These are phyloP conservation scores for Trichoderma asperelloides DNA, from an alignment of 495 filamentous ascomycete genomes.

Conservation along the genomic window DNA sequence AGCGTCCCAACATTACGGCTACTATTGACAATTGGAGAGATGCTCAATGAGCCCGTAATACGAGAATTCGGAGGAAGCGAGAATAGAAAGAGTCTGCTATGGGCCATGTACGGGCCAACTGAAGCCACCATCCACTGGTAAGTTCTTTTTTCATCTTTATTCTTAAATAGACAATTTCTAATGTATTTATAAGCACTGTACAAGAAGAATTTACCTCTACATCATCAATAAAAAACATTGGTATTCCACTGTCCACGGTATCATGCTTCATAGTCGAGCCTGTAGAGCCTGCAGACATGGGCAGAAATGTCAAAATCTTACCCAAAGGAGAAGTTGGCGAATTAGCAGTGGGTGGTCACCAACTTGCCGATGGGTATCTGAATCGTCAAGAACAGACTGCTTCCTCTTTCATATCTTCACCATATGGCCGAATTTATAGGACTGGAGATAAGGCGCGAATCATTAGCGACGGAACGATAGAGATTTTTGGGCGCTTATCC, in stretches of 20 bases:
- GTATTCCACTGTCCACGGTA: slow-evolving; percentile 63
- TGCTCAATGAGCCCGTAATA: slow-evolving; percentile 64
- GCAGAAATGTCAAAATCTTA: slow-evolving; percentile 38
- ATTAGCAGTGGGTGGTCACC: slow-evolving; percentile 68
- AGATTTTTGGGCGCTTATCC: slow-evolving; percentile 74
- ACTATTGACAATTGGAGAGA: slow-evolving; percentile 78
- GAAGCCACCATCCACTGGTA: slow-evolving; percentile 70
- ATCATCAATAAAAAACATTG: slow-evolving; percentile 58
- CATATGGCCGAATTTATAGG: slow-evolving; percentile 57
- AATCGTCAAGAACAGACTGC: slow-evolving; percentile 71
- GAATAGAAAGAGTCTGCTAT: slow-evolving; percentile 44
- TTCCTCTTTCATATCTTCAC: slow-evolving; percentile 53
- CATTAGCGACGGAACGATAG: slow-evolving; percentile 56
- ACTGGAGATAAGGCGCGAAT: slow-evolving; percentile 79
- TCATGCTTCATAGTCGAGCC: slow-evolving; percentile 59
- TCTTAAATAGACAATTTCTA: neutral
- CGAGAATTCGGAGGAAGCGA: slow-evolving; percentile 57
- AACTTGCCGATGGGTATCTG: slow-evolving; percentile 74
- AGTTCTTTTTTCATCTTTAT: slow-evolving; percentile 7
- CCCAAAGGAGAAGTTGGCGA: slow-evolving; percentile 66
- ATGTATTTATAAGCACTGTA: slow-evolving; percentile 21
- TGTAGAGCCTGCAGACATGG: slow-evolving; percentile 14
- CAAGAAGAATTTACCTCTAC: slow-evolving; percentile 25
- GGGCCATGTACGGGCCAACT: slow-evolving; percentile 83
- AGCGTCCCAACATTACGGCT: slow-evolving; percentile 53